These are phyloP conservation scores for Tuber indicum DNA, from an alignment of 495 filamentous ascomycete genomes.

Conservation along the genomic window DNA sequence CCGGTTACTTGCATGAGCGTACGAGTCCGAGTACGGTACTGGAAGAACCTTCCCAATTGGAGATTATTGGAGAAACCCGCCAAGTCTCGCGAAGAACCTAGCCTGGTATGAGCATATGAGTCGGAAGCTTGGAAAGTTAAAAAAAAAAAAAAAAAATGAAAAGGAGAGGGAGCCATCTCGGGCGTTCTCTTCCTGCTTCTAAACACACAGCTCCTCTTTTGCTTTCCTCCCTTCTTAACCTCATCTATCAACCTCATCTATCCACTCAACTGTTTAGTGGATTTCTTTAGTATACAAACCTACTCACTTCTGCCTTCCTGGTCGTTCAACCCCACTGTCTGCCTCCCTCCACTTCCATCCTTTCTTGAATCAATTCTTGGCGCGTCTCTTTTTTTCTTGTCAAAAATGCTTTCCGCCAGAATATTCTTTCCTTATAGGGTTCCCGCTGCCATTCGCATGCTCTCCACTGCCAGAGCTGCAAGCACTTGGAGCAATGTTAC, in stretches of 20 bases:
- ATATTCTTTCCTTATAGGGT: conserved; percentile 50
- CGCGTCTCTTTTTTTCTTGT: neutral
- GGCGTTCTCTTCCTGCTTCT: neutral
- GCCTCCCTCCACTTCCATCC: neutral
- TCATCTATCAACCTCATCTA: neutral
- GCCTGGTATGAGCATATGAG: too few relatives aligned
- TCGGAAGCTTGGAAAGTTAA: neutral
- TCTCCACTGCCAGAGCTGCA: conserved; percentile 58
- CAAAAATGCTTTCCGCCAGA: conserved; percentile 53
- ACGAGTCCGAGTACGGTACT: too few relatives aligned
- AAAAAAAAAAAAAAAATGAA: neutral
- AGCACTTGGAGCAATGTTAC: conserved; percentile 85
- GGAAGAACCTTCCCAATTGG: too few relatives aligned
- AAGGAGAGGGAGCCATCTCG: neutral
- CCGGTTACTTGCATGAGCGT: too few relatives aligned
- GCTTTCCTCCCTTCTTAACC: neutral
- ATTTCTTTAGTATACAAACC: neutral
- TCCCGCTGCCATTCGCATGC: conserved; percentile 47
- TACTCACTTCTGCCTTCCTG: conserved; percentile 1
- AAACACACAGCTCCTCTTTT: neutral
- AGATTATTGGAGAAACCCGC: too few relatives aligned
- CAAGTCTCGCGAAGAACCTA: too few relatives aligned
- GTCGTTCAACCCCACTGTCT: neutral
- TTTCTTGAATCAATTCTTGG: neutral
- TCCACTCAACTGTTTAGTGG: too few relatives aligned